Base-by-base conservation (phyloP, 2,329 filamentous ascomycete species). In the Pseudocercospora cruenta region DNA sequence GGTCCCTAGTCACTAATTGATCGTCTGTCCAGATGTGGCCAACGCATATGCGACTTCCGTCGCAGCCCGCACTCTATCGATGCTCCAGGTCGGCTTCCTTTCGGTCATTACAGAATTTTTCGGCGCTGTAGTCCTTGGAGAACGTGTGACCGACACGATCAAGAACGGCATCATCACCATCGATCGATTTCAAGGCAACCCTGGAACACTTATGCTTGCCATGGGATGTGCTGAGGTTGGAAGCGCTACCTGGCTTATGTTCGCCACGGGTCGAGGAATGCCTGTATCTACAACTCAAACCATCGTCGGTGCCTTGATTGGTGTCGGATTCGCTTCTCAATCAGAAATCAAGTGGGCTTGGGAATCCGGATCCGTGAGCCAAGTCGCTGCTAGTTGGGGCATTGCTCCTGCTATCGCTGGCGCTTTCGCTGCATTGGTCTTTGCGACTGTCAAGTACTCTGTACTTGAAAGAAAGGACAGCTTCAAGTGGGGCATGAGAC, bases 241-340 rank as follows among this genome's bases (percentile, higher is more conserved):
- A 12, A 86, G 83, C 22, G 82, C 85, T 0, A 63, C 77, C 14
- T 88, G 85, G 77, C 80, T 88, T 8, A 86, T 85, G 55, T 70
- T 85, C 51, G 82, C 83, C n/a, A 87, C 86, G 3, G 74, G 72
- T 26, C 69, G 82, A 55, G 85, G 85, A 21, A 80, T 87, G 71
- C 86, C 85, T 4, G 85, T 87, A 4, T 87, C 85, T 0, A 87
- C 86, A 3, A 88, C 86, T 0, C 85, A 87, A 73, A 86, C 85
- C 24, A 83, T 87, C 12, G 70, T 71, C 16, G 70, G 70, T 21
- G 62, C 67, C 63, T 81, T 87, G 64, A 84, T 84, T 28, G 85
- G 84, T 69, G 81, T 88, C 19, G 78, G 70, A 9, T 64, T 71
- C 14, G 70, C 68, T 6, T 63, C 76, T 8, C 67, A 75, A 57